Conservation (phyloP, 2,329 filamentous ascomycete genomes). For the Tympanopsis confertula region DNA sequence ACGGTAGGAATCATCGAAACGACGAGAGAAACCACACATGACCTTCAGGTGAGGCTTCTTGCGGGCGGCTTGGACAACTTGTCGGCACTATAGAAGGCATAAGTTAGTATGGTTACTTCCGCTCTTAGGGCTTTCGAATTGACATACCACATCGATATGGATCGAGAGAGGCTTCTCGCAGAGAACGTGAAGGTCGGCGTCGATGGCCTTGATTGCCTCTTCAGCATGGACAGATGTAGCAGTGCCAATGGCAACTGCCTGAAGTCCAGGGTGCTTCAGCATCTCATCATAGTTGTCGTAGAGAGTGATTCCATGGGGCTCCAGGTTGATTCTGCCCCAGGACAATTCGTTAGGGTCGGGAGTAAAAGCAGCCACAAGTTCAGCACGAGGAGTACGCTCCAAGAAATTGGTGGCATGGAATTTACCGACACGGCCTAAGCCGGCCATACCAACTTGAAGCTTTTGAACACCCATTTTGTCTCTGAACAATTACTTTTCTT, state of each 20-base stretch:
- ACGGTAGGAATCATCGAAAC: conserved; percentile 56
- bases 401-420: conserved; percentile 1
- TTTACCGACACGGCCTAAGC: conserved; percentile 1
- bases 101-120: not conserved
- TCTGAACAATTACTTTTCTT: too few species aligned
- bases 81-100: conserved; percentile 33
- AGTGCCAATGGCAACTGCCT: conserved; percentile 23
- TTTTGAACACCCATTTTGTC: not conserved
- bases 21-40: conserved; percentile 54
- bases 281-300: conserved; percentile 44
- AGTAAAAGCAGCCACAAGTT: not conserved
- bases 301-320: conserved; percentile 35
- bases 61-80: conserved; percentile 43
- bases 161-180: conserved; percentile 51
- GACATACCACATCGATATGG: conserved; percentile 41
- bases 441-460: not conserved
- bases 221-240: conserved; percentile 42
- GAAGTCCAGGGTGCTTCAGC: conserved; percentile 36
- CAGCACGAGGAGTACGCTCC: not conserved
- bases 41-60: conserved; percentile 49
- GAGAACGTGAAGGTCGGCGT: conserved; percentile 39
- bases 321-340: conserved; percentile 38
- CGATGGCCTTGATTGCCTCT: conserved; percentile 43
- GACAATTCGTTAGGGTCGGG: not conserved
- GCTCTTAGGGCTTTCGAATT: not conserved